These are phyloP conservation scores for Sugiyamaella smithiae DNA, from an alignment of 805 yeast species.

Conservation along the genomic window DNA sequence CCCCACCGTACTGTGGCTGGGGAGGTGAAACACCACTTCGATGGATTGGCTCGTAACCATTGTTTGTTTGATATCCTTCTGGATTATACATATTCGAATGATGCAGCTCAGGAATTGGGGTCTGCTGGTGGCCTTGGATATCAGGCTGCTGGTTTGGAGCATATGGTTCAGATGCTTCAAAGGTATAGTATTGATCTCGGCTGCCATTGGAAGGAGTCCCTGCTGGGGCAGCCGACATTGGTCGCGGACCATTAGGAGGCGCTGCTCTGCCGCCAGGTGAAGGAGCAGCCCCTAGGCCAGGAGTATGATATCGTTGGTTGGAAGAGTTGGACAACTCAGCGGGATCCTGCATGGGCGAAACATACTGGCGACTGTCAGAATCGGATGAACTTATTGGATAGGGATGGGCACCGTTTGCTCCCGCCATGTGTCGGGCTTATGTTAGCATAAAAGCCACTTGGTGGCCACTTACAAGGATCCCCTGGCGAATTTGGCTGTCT, in stretches of 20 bases:
- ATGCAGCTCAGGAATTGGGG: not conserved
- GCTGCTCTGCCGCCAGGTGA: not conserved
- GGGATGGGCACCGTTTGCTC: not conserved
- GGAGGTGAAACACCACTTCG: not conserved
- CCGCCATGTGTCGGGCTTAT: not conserved
- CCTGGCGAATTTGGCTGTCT: not conserved
- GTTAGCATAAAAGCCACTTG: not conserved
- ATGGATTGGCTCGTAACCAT: not conserved
- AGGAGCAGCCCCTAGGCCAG: not conserved
- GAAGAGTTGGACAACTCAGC: constrained; percentile 1
- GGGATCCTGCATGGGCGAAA: not conserved
- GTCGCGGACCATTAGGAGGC: not conserved
- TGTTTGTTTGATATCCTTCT: not conserved
- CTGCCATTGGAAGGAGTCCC: not conserved
- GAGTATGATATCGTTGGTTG: not conserved
- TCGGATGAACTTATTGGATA: constrained; percentile 2
- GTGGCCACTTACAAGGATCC: not conserved
- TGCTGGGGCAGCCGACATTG: not conserved
- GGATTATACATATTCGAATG: not conserved
- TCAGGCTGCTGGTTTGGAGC: not conserved
- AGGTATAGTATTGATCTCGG: not conserved
- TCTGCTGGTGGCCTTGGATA: not conserved
- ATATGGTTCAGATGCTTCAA: not conserved
- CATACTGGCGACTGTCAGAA: not conserved
- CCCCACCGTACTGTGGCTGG: not conserved